A percentile compares a stretch with the other conserved stretches of the same genome.
phyloP scores from a whole-genome alignment of 2,329 filamentous ascomycete species.

The Ustulina deusta region DNA sequence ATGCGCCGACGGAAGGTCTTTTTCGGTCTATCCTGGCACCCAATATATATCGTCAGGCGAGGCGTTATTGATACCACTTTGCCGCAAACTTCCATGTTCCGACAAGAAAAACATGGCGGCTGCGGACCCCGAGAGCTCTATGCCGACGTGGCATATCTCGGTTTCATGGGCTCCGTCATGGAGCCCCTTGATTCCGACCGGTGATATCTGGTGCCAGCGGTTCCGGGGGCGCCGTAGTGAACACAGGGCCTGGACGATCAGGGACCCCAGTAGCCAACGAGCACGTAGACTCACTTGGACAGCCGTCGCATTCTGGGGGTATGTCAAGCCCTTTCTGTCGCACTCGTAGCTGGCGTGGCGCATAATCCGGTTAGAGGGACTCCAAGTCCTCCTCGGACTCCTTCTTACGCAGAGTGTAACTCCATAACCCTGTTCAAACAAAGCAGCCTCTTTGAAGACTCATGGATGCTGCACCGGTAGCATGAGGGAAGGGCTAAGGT shows the following conservation, averaged over 20 bases:
- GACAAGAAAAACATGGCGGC: not conserved
- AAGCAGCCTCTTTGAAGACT: not conserved
- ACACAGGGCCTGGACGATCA: no score
- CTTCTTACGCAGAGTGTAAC: not conserved
- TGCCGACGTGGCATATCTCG: not conserved
- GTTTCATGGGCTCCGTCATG: not conserved
- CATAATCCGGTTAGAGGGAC: not conserved
- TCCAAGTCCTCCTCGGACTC: not conserved
- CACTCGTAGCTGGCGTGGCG: not conserved
- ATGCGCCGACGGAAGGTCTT: not conserved
- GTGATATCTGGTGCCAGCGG: not conserved
- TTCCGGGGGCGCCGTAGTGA: not conserved
- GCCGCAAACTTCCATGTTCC: not conserved
- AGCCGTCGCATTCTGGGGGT: not conserved
- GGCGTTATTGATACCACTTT: not conserved
- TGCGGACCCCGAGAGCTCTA: not conserved
- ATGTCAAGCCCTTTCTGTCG: not conserved
- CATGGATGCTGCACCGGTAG: not conserved
- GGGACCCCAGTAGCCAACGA: not conserved
- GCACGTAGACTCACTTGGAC: not conserved
- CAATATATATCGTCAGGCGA: not conserved
- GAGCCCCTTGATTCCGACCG: not conserved
- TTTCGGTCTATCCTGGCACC: not conserved
- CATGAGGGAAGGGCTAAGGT: not conserved
- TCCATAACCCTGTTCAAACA: not conserved